phyloP scores from a whole-genome alignment of 805 yeast species.

The Spathaspora passalidarum region DNA sequence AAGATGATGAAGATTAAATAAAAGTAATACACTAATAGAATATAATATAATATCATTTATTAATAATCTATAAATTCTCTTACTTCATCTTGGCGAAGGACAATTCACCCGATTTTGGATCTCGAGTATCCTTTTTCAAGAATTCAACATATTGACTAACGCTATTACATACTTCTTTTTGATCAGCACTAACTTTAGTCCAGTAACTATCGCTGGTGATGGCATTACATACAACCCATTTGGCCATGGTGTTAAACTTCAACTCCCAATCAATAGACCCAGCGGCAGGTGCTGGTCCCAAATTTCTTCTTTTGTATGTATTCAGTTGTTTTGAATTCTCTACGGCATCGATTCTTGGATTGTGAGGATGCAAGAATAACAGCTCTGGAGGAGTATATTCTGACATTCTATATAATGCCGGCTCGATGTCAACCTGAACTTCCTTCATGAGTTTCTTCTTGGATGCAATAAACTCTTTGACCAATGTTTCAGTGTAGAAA shows the following conservation, averaged over 20 bases:
- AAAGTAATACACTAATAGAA: background rate
- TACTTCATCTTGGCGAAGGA: background rate
- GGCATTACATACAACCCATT: conserved; percentile 29
- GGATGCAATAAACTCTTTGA: conserved; percentile 16
- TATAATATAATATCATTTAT: too few relatives aligned
- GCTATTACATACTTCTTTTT: conserved; percentile 17
- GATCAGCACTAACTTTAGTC: conserved; percentile 14
- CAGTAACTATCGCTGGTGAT: conserved; percentile 21
- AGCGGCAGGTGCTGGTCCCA: conserved; percentile 18
- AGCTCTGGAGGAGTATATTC: conserved; percentile 20
- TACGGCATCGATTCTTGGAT: conserved; percentile 31
- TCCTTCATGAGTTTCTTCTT: conserved; percentile 8
- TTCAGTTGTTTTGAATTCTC: conserved; percentile 11
- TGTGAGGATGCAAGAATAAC: conserved; percentile 29
- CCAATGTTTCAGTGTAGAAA: conserved; percentile 21
- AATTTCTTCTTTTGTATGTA: conserved; percentile 19
- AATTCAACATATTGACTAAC: conserved; percentile 20
- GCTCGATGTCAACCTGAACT: conserved; percentile 7
- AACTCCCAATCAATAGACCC: conserved; percentile 32
- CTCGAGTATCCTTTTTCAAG: conserved; percentile 18
- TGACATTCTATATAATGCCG: conserved; percentile 4
- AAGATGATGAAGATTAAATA: background rate
- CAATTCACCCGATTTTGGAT: conserved; percentile 8
- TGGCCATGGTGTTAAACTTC: conserved; percentile 27
- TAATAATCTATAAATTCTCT: too few relatives aligned